phyloP scores from a whole-genome alignment of 2,329 filamentous ascomycete genomes.

The Talaromyces sp. region DNA sequence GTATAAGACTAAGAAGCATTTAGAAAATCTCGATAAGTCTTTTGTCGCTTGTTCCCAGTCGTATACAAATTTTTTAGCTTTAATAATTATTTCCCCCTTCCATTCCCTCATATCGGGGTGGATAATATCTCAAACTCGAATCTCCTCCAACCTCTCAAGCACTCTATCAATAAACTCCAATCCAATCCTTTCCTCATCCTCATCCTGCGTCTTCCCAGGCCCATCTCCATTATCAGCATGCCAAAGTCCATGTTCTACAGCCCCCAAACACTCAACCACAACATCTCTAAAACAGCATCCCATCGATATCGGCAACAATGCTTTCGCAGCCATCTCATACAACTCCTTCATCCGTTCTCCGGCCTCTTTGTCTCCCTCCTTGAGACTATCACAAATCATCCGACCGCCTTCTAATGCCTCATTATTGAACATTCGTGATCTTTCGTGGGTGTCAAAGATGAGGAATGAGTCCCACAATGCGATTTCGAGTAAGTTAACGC shows the following conservation, averaged over 20 bases:
- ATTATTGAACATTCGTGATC: not conserved
- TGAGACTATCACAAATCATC: not conserved
- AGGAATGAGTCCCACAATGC: not conserved
- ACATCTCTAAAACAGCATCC: not conserved
- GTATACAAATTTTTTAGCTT: too few relatives aligned
- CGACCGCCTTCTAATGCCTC: not conserved
- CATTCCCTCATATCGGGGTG: not conserved
- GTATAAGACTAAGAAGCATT: too few relatives aligned
- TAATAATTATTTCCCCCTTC: not conserved
- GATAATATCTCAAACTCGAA: not conserved
- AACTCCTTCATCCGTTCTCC: not conserved
- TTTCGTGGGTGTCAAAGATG: conserved; percentile 2
- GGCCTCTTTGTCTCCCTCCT: not conserved
- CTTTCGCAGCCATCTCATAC: not conserved
- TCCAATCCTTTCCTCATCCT: not conserved
- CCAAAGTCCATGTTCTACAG: not conserved
- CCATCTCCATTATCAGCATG: not conserved
- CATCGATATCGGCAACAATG: conserved; percentile 5
- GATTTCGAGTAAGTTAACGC: not conserved
- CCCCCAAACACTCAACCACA: conserved; percentile 4
- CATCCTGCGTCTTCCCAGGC: not conserved
- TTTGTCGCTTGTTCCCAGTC: too few relatives aligned
- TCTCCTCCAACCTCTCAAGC: not conserved
- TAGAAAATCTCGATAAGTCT: too few relatives aligned
- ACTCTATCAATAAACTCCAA: conserved; percentile 9